phyloP scores from a whole-genome alignment of 2,329 filamentous ascomycete species.

The Monosporascus ibericus region DNA sequence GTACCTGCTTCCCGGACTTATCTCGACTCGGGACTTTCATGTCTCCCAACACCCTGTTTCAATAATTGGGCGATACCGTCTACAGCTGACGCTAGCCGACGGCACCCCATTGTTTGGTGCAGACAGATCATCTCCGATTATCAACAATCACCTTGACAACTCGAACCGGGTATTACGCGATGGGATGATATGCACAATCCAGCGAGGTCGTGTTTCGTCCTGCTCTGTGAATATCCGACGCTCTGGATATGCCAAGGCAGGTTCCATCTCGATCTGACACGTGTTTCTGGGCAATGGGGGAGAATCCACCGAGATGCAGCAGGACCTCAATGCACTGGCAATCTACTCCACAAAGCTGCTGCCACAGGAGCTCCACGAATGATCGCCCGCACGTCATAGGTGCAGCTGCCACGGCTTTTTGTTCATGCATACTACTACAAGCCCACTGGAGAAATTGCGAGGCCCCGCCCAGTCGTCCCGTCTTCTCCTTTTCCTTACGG shows the following conservation, averaged over 20 bases:
- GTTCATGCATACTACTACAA: too few relatives aligned
- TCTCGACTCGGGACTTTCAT: not conserved
- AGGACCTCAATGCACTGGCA: not conserved
- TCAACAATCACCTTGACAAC: too few relatives aligned
- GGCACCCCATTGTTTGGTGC: too few relatives aligned
- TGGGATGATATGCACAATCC: too few relatives aligned
- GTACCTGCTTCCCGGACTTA: not conserved
- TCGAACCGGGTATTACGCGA: too few relatives aligned
- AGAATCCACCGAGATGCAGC: not conserved
- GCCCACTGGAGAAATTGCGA: too few relatives aligned
- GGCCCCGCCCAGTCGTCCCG: not conserved
- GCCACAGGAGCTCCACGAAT: not conserved
- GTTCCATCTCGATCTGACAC: not conserved
- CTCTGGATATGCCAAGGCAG: not conserved
- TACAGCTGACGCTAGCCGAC: not conserved
- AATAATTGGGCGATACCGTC: not conserved
- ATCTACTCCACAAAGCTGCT: too few relatives aligned
- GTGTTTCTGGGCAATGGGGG: not conserved
- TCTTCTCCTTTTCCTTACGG: not conserved
- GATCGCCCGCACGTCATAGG: not conserved
- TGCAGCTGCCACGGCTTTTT: not conserved
- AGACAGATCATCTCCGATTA: too few relatives aligned
- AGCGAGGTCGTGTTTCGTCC: not conserved
- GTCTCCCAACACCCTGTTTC: not conserved
- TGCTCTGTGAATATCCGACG: not conserved